These are phyloP conservation scores for Leccinum fallax DNA, from an alignment of 1,284 basidiomycete genomes.

Conservation along the genomic window DNA sequence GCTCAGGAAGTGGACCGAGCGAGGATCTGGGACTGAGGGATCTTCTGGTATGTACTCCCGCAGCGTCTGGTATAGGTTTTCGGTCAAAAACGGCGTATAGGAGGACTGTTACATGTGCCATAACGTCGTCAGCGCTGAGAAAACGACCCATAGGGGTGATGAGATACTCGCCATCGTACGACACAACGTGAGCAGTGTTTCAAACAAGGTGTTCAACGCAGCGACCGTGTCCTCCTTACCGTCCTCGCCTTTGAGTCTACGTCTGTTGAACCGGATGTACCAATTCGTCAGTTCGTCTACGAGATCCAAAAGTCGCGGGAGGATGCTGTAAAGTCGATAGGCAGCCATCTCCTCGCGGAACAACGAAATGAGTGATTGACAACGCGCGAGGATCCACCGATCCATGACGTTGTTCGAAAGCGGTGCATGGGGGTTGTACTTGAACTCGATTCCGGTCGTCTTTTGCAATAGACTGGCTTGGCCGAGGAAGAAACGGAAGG, in stretches of 20 bases:
- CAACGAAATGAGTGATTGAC: conserved; percentile 93
- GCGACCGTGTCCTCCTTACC: conserved; percentile 86
- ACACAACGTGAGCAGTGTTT: conserved; percentile 92
- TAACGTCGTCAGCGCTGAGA: conserved; percentile 13
- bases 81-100: conserved; percentile 97
- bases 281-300: conserved; percentile 98
- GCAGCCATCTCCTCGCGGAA: conserved; percentile 96
- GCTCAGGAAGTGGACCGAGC: conserved; percentile 91
- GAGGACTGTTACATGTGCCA: conserved; percentile 68
- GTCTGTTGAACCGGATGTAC: conserved; percentile 99
- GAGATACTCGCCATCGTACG: conserved; percentile 81
- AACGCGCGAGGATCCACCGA: conserved; percentile 95
- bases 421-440: conserved; percentile 86
- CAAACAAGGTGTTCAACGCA: conserved; percentile 96
- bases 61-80: conserved; percentile 95
- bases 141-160: conserved; percentile 1
- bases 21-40: conserved; percentile 31
- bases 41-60: conserved; percentile 82
- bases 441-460: conserved; percentile 77
- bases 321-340: conserved; percentile 98
- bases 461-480: conserved; percentile 91
- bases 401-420: conserved; percentile 96
- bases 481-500: conserved; percentile 99
- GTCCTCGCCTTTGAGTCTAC: conserved; percentile 94
- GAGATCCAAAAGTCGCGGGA: conserved; percentile 90